These are phyloP conservation scores for Moesziomyces sp. DNA, from an alignment of 1,284 basidiomycete species.

Conservation along the genomic window DNA sequence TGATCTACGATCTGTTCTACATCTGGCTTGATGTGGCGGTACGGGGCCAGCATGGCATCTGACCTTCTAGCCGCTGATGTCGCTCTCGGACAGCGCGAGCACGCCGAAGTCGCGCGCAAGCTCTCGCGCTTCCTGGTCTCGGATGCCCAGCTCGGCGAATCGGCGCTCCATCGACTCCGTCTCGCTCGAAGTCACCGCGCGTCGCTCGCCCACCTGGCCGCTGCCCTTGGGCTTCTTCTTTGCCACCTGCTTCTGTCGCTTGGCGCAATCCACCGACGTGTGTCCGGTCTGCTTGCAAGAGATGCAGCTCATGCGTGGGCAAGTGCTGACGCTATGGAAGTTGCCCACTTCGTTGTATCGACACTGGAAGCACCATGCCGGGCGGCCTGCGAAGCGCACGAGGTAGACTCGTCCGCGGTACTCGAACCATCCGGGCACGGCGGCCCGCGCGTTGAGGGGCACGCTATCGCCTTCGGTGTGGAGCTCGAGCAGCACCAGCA, in stretches of 20 bases:
- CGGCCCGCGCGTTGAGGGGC: constrained; percentile 10
- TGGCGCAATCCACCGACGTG: constrained; percentile 14
- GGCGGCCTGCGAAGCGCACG: constrained; percentile 26
- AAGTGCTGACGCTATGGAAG: constrained; percentile 31
- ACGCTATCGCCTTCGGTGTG: constrained; percentile 5
- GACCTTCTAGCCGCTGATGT: background rate
- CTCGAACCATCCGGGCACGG: constrained; percentile 32
- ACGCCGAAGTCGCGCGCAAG: constrained; percentile 24
- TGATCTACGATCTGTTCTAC: background rate
- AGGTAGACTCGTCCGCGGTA: constrained; percentile 22
- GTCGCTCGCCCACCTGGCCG: too few species aligned
- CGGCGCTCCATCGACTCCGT: constrained; percentile 30
- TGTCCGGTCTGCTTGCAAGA: constrained; percentile 20
- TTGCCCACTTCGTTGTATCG: constrained; percentile 11
- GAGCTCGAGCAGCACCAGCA: constrained; percentile 34
- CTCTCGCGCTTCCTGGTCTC: constrained; percentile 24
- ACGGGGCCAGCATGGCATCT: background rate
- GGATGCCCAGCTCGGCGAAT: constrained; percentile 30
- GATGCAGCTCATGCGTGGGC: constrained; percentile 12
- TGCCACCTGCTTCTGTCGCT: constrained; percentile 15
- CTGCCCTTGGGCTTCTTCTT: constrained; percentile 8
- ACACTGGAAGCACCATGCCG: constrained; percentile 35
- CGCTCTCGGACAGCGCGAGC: background rate
- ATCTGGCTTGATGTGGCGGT: too few species aligned
- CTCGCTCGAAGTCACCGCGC: background rate